These are phyloP conservation scores for Pseudisothecium myosuroides DNA, from an alignment of 225 moss, liverwort and hornwort species.

Conservation along the genomic window DNA sequence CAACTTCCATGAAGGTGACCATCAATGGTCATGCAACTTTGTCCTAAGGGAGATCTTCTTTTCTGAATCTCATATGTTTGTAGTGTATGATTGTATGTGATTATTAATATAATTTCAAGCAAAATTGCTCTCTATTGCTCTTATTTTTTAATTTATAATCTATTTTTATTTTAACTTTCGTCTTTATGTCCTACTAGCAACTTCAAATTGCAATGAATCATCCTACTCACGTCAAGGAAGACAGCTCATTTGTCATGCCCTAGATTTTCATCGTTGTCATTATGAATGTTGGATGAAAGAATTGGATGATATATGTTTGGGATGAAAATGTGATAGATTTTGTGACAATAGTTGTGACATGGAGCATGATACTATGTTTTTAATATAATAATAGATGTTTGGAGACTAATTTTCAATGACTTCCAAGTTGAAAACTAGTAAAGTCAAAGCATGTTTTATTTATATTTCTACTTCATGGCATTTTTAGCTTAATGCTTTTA, in stretches of 20 bases:
- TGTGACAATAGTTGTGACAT: too few species aligned
- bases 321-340: too few species aligned
- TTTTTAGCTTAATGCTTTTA: neutral
- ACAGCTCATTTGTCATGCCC: too few species aligned
- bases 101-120: accelerated
- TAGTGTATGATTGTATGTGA: neutral
- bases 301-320: too few species aligned
- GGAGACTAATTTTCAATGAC: too few species aligned
- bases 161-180: neutral
- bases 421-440: neutral
- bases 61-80: neutral
- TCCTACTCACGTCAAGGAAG: too few species aligned
- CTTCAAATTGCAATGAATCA: too few species aligned
- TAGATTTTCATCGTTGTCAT: too few species aligned
- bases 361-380: too few species aligned
- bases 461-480: neutral
- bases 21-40: neutral
- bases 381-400: too few species aligned
- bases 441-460: neutral
- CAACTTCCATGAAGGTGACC: neutral
- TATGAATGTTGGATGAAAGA: too few species aligned
- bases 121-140: neutral
- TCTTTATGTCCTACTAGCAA: too few species aligned
- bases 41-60: neutral
- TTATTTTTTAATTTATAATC: neutral